phyloP scores from a whole-genome alignment of 805 yeast genomes.

The Millerozyma acaciae region DNA sequence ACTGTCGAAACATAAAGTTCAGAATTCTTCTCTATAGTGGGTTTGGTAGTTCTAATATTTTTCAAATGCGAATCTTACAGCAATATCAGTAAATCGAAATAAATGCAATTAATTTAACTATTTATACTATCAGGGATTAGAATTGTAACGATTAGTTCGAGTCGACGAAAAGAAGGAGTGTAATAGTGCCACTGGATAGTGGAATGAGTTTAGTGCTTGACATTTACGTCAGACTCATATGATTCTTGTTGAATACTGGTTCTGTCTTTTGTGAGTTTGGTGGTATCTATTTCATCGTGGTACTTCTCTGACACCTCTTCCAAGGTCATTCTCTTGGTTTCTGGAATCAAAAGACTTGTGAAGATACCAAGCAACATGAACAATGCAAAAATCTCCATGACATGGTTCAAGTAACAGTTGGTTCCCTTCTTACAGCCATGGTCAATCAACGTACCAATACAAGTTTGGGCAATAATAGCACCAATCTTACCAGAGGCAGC shows the following conservation, averaged over 20 bases:
- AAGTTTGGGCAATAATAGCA: slow-evolving; percentile 88
- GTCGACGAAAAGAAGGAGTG: background rate
- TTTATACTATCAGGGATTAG: background rate
- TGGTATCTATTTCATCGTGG: slow-evolving; percentile 69
- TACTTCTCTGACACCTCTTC: slow-evolving; percentile 78
- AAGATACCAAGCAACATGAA: slow-evolving; percentile 82
- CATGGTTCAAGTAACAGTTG: slow-evolving; percentile 85
- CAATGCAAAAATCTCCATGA: slow-evolving; percentile 89
- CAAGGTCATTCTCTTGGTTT: slow-evolving; percentile 86
- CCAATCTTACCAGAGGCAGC: slow-evolving; percentile 92
- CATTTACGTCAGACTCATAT: slow-evolving; percentile 34
- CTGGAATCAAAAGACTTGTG: slow-evolving; percentile 70
- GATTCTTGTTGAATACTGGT: slow-evolving; percentile 33
- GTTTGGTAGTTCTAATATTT: too few relatives aligned
- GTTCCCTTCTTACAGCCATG: slow-evolving; percentile 66
- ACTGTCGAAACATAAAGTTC: too few relatives aligned
- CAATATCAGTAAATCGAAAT: too few relatives aligned
- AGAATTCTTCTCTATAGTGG: too few relatives aligned
- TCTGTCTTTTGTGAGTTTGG: slow-evolving; percentile 39
- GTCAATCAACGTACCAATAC: slow-evolving; percentile 77
- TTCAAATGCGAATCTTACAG: too few relatives aligned
- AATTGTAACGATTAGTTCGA: background rate
- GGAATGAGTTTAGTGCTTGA: slow-evolving; percentile 15
- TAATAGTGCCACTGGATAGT: background rate
- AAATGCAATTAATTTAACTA: too few relatives aligned